A percentile compares a stretch with the other conserved stretches of the same genome.
Evolutionary conservation across 148 eudicot species (phyloP).

Genomic region (Bassia scoparia): DNA sequence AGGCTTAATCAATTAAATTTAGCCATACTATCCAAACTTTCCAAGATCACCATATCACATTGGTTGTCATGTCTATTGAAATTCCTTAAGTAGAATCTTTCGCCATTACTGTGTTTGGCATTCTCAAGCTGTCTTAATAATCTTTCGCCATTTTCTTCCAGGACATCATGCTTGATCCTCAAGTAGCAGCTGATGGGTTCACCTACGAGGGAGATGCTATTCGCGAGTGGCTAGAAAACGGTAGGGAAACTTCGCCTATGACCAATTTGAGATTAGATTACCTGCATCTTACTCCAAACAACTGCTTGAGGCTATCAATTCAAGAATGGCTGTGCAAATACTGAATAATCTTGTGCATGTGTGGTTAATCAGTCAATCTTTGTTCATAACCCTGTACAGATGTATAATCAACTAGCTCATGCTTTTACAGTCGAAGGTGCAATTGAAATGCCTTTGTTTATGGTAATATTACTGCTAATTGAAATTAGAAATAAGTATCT

Average conservation of each 20-base stretch:
- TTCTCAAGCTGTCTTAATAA: neutral
- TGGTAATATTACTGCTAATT: neutral
- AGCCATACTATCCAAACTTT: neutral
- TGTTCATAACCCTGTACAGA: slow-evolving; percentile 15
- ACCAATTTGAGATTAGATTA: slow-evolving; percentile 68
- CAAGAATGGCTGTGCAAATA: slow-evolving; percentile 79
- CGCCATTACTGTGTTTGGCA: neutral
- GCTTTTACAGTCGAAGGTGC: neutral
- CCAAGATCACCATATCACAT: neutral
- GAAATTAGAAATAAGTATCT: neutral
- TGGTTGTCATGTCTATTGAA: neutral
- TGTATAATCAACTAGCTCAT: slow-evolving; percentile 5
- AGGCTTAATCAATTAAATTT: neutral
- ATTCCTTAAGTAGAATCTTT: no score
- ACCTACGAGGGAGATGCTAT: slow-evolving; percentile 78
- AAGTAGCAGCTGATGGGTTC: slow-evolving; percentile 85
- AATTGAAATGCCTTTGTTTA: neutral
- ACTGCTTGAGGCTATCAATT: slow-evolving; percentile 54
- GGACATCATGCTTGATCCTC: slow-evolving; percentile 89
- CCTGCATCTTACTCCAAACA: slow-evolving; percentile 70
- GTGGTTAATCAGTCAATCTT: neutral
- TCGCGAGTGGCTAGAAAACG: slow-evolving; percentile 61
- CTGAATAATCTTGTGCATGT: slow-evolving; percentile 20
- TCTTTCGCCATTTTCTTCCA: slow-evolving; percentile 28
- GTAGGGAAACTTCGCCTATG: slow-evolving; percentile 85